Evolutionary conservation across 2,329 filamentous ascomycete species (phyloP).

Genomic region (Cercospora beticola): DNA sequence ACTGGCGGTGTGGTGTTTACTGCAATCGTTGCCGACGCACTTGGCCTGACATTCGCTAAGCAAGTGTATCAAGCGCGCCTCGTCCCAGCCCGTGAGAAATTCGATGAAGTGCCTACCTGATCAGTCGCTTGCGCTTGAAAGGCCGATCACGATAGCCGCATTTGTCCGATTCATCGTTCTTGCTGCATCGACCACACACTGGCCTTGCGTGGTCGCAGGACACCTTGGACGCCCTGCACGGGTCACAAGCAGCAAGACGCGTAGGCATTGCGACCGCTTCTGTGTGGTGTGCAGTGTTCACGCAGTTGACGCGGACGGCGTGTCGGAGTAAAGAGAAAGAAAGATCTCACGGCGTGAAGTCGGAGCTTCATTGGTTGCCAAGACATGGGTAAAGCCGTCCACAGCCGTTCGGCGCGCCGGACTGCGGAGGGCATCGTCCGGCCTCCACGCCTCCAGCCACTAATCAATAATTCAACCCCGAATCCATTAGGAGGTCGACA

Average conservation of each 20-base stretch:
- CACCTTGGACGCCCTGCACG: constrained; percentile 34
- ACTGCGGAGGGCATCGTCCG: not conserved
- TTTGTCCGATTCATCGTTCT: constrained; percentile 22
- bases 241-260: constrained; percentile 33
- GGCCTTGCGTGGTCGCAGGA: constrained; percentile 35
- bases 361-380: not conserved
- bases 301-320: not conserved
- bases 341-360: not conserved
- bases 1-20: constrained; percentile 10
- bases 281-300: not conserved
- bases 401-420: not conserved
- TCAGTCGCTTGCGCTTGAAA: constrained; percentile 29
- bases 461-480: not conserved
- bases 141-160: constrained; percentile 35
- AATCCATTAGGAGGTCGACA: not conserved
- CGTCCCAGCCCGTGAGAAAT: not conserved
- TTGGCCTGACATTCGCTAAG: not conserved
- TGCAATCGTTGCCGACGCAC: constrained; percentile 1
- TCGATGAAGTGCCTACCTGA: not conserved
- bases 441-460: too few relatives aligned
- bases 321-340: not conserved
- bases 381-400: not conserved
- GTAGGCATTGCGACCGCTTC: constrained; percentile 11
- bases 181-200: constrained; percentile 31
- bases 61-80: not conserved